phyloP scores from a whole-genome alignment of 495 filamentous ascomycete genomes.

The Halenospora varia region DNA sequence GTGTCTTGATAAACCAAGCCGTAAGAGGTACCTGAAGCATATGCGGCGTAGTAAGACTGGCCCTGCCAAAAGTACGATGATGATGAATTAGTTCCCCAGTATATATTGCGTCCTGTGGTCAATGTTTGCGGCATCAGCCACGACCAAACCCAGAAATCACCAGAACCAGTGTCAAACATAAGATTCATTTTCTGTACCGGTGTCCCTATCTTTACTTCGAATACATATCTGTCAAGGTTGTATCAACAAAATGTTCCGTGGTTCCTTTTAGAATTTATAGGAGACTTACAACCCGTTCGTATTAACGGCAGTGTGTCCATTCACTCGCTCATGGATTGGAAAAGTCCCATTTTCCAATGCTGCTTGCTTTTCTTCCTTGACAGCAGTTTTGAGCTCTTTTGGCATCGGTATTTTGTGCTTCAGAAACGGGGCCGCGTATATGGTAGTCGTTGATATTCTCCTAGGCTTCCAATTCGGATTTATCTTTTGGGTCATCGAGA shows the following conservation, averaged over 20 bases:
- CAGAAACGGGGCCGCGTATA: neutral
- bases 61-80: neutral
- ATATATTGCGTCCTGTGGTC: neutral
- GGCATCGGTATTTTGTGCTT: neutral
- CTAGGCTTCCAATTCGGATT: neutral
- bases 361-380: neutral
- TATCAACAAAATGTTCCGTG: neutral
- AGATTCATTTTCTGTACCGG: constrained; percentile 50
- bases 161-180: constrained; percentile 58
- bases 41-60: constrained; percentile 6
- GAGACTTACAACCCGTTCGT: neutral
- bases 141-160: constrained; percentile 39
- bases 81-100: constrained; percentile 6
- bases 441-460: neutral
- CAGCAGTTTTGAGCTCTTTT: neutral
- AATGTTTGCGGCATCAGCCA: constrained; percentile 10
- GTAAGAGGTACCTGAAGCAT: constrained; percentile 1
- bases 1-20: constrained; percentile 10
- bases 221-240: constrained; percentile 26
- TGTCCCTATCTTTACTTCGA: constrained; percentile 49
- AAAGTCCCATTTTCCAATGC: neutral
- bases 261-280: neutral
- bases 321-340: neutral
- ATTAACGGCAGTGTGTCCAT: neutral
- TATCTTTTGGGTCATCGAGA: neutral